Conservation (phyloP, 495 filamentous ascomycete species). For the Neurospora africana region DNA sequence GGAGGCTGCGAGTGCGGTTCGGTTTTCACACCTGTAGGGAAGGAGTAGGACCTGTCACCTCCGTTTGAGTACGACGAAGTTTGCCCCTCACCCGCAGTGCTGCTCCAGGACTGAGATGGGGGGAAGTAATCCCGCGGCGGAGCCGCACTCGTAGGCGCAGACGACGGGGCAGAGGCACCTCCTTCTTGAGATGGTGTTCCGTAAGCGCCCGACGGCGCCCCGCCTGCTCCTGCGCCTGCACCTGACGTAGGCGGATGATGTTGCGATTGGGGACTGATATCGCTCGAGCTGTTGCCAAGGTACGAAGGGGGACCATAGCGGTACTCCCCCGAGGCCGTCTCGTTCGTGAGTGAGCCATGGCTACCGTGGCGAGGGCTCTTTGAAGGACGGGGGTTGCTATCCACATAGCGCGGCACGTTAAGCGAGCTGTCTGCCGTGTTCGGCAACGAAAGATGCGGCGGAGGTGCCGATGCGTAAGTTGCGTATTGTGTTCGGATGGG, state of each 20-base stretch:
- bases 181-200: slow-evolving; percentile 9
- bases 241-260: slow-evolving; percentile 12
- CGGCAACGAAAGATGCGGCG: slow-evolving; percentile 34
- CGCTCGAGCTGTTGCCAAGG: slow-evolving; percentile 15
- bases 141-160: slow-evolving; percentile 13
- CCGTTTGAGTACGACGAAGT: slow-evolving; percentile 25
- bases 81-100: slow-evolving; percentile 29
- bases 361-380: slow-evolving; percentile 44
- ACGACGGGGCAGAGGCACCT: slow-evolving; percentile 1
- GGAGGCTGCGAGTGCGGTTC: slow-evolving; percentile 6
- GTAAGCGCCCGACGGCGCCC: slow-evolving; percentile 7
- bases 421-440: slow-evolving; percentile 30
- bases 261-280: slow-evolving; percentile 26
- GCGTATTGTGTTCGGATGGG: slow-evolving; percentile 39
- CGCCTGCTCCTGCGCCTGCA: slow-evolving; percentile 5
- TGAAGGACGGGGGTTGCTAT: slow-evolving; percentile 42
- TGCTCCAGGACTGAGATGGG: slow-evolving; percentile 33
- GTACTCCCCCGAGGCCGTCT: slow-evolving; percentile 36
- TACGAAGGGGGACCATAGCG: slow-evolving; percentile 36
- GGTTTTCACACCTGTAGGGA: slow-evolving; percentile 15
- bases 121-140: slow-evolving; percentile 38
- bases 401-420: slow-evolving; percentile 37
- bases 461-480: slow-evolving; percentile 29
- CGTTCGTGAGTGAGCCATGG: slow-evolving; percentile 37
- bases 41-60: slow-evolving; percentile 30